These are phyloP conservation scores for Debaryomyces sp. DNA, from an alignment of 1,139 yeast species.

Conservation along the genomic window DNA sequence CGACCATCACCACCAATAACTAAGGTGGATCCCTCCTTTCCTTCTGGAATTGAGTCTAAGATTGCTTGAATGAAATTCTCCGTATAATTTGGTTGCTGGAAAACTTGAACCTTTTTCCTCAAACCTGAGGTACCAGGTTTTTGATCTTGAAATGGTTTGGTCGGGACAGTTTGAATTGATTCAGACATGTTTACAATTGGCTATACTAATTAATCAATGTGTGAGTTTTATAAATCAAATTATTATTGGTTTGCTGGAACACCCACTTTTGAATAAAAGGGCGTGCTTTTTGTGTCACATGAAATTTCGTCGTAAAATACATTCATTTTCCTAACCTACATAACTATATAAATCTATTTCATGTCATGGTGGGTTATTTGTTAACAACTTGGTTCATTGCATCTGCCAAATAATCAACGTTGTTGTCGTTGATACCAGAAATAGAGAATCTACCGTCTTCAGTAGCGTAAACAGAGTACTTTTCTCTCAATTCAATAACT, in stretches of 20 bases:
- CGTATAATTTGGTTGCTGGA: conserved; percentile 79
- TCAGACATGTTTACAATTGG: conserved; percentile 9
- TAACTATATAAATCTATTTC: conserved; percentile 1
- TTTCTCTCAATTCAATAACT: conserved; percentile 66
- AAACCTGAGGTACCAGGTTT: conserved; percentile 98
- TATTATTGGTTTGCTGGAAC: neutral
- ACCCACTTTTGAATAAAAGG: neutral
- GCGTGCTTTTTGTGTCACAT: conserved; percentile 1
- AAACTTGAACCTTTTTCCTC: conserved; percentile 85
- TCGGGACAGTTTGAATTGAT: conserved; percentile 38
- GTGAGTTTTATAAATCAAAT: neutral
- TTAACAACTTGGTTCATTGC: conserved; percentile 65
- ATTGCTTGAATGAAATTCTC: conserved; percentile 94
- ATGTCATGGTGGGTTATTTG: conserved; percentile 18
- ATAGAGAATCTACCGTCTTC: conserved; percentile 90
- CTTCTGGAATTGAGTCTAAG: conserved; percentile 88
- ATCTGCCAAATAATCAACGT: conserved; percentile 81
- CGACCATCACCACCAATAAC: conserved; percentile 99
- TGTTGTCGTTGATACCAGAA: conserved; percentile 81
- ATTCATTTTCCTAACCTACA: neutral
- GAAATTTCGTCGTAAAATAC: conserved; percentile 1
- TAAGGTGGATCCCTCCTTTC: conserved; percentile 68
- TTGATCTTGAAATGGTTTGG: conserved; percentile 87
- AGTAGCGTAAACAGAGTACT: conserved; percentile 81
- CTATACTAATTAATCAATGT: neutral